Conservation (phyloP, 306 rosid genomes). For the Chamaecrista fasciculata region DNA sequence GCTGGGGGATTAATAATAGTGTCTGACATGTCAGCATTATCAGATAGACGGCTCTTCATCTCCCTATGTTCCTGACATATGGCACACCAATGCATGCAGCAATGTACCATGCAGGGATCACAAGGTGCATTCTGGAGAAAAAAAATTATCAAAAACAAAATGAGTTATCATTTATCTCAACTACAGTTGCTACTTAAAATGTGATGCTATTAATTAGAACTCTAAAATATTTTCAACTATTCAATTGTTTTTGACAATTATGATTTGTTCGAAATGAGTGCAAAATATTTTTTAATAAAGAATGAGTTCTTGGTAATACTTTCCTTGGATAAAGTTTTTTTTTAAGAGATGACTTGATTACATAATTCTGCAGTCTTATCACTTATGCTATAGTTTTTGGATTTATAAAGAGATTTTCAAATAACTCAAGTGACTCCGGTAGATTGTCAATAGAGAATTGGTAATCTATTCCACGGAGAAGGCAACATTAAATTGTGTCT, state of each 20-base stretch:
- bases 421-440: background rate
- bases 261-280: too few relatives aligned
- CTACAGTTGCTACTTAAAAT: background rate
- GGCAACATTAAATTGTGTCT: background rate
- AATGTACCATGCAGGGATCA: conserved; percentile 55
- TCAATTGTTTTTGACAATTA: too few relatives aligned
- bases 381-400: background rate
- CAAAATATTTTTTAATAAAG: too few relatives aligned
- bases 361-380: too few relatives aligned
- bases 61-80: conserved; percentile 54
- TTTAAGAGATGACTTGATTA: too few relatives aligned
- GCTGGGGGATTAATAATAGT: conserved; percentile 41
- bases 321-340: too few relatives aligned
- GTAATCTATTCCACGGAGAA: background rate
- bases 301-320: too few relatives aligned
- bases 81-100: conserved; percentile 56
- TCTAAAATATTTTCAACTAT: too few relatives aligned
- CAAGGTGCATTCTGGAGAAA: conserved; percentile 42
- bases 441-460: background rate
- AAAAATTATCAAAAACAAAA: background rate
- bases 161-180: background rate
- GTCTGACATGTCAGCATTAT: conserved; percentile 7
- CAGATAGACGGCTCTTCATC: conserved; percentile 44
- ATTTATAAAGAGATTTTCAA: background rate
- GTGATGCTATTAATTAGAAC: background rate